These are phyloP conservation scores for Panaeolus papilionaceus DNA, from an alignment of 768 basidiomycete genomes.

Conservation along the genomic window DNA sequence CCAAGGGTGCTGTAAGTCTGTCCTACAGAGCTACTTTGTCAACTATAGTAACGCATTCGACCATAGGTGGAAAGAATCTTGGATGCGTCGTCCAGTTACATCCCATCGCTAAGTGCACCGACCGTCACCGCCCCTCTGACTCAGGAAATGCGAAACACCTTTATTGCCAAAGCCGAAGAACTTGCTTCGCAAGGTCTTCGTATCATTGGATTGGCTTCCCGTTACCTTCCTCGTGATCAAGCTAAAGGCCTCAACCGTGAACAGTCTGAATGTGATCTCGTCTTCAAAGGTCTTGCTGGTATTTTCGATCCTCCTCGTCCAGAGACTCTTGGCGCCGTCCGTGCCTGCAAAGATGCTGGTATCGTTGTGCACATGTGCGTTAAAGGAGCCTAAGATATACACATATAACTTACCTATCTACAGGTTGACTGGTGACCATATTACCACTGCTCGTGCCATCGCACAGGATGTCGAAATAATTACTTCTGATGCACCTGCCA, in stretches of 20 bases:
- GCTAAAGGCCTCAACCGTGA: constrained; percentile 42
- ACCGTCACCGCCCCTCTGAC: constrained; percentile 34
- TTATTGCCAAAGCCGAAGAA: constrained; percentile 42
- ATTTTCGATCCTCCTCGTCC: constrained; percentile 64
- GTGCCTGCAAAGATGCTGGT: constrained; percentile 56
- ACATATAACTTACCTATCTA: constrained; percentile 18
- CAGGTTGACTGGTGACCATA: constrained; percentile 61
- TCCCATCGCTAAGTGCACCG: constrained; percentile 34
- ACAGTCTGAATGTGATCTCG: constrained; percentile 52
- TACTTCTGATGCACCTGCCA: constrained; percentile 43
- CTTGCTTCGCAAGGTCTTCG: constrained; percentile 48
- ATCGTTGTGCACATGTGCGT: constrained; percentile 53
- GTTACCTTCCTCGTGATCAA: constrained; percentile 27
- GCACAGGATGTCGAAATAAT: constrained; percentile 56
- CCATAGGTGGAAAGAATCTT: constrained; percentile 52
- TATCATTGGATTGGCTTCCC: constrained; percentile 43
- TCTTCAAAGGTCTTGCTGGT: constrained; percentile 60
- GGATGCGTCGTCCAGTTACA: constrained; percentile 47
- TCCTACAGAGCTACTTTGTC: neutral
- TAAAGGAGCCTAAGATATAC: neutral
- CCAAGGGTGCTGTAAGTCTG: constrained; percentile 43
- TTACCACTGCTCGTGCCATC: constrained; percentile 59
- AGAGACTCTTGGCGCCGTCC: constrained; percentile 57
- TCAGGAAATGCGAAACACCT: constrained; percentile 31
- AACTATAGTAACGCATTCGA: neutral